Percentiles rank a stretch among this genome's conserved stretches.
phyloP scores from a whole-genome alignment of 139 green algal genomes.

The Chlorella ohadii region DNA sequence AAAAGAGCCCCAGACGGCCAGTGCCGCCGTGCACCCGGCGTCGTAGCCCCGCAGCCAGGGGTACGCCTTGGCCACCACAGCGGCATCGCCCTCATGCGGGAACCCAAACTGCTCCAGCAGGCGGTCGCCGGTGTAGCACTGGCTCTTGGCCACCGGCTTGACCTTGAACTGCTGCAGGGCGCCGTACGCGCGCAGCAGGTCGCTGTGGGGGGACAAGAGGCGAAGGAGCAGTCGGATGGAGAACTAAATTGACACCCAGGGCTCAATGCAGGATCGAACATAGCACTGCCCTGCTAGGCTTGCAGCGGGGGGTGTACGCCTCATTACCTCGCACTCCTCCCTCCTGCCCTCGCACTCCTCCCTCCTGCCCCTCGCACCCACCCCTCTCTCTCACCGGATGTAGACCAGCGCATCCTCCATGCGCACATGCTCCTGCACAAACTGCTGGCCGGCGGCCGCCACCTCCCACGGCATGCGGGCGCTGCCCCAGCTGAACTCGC shows the following conservation, averaged over 20 bases:
- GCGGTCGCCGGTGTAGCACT: slow-evolving; percentile 45
- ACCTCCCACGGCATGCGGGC: slow-evolving; percentile 39
- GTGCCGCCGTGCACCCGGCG: not conserved
- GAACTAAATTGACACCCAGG: not conserved
- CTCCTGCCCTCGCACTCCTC: too few species aligned
- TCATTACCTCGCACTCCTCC: too few species aligned
- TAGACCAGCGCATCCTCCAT: slow-evolving; percentile 57
- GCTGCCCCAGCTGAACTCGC: slow-evolving; percentile 31
- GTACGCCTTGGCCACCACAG: slow-evolving; percentile 41
- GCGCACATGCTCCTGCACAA: slow-evolving; percentile 46
- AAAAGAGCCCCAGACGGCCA: too few species aligned
- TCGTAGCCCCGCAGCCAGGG: slow-evolving; percentile 44
- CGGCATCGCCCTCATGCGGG: slow-evolving; percentile 36
- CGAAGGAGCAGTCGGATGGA: not conserved
- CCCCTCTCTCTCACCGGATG: slow-evolving; percentile 12
- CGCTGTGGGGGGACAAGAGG: not conserved
- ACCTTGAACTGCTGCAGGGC: slow-evolving; percentile 36
- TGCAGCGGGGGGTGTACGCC: too few species aligned
- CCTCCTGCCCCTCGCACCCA: too few species aligned
- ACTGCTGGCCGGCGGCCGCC: slow-evolving; percentile 32
- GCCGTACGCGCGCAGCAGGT: slow-evolving; percentile 52
- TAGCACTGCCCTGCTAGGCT: too few species aligned
- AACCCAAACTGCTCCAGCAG: slow-evolving; percentile 54
- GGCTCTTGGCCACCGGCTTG: slow-evolving; percentile 31
- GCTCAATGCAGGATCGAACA: too few species aligned